These are phyloP conservation scores for Porphyridium purpureum DNA, from an alignment of 23 red algal species.

Conservation along the genomic window DNA sequence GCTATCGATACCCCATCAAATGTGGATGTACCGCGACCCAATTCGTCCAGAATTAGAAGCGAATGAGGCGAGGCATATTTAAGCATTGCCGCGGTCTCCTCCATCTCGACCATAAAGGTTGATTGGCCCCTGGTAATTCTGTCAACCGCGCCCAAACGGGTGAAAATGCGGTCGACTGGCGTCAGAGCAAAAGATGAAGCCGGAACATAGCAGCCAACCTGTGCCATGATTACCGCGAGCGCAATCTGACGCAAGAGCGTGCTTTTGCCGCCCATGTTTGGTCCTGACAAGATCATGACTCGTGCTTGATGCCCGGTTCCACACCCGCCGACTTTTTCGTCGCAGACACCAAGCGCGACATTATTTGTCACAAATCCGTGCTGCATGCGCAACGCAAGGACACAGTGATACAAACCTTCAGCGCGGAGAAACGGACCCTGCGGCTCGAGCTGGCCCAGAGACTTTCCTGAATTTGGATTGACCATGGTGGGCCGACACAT, in stretches of 20 bases:
- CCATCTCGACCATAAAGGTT: slow-evolving; percentile 98
- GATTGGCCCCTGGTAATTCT: slow-evolving; percentile 69
- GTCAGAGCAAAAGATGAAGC: slow-evolving; percentile 31
- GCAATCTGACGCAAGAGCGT: slow-evolving; percentile 70
- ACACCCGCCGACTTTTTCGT: too few relatives aligned
- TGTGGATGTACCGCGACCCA: slow-evolving; percentile 88
- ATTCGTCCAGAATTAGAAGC: slow-evolving; percentile 86
- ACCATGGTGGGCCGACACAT: slow-evolving; percentile 41
- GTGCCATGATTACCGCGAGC: slow-evolving; percentile 77
- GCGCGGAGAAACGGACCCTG: too few relatives aligned
- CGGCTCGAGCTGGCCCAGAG: too few relatives aligned
- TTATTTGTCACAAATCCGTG: slow-evolving; percentile 60
- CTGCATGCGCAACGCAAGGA: slow-evolving; percentile 16
- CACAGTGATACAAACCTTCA: slow-evolving; percentile 38
- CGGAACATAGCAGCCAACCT: slow-evolving; percentile 89
- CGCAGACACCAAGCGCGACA: slow-evolving; percentile 19
- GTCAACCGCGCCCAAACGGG: slow-evolving; percentile 73
- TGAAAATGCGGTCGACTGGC: slow-evolving; percentile 69
- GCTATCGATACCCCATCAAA: slow-evolving; percentile 90
- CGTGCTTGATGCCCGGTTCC: too few relatives aligned
- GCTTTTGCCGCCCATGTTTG: slow-evolving; percentile 79
- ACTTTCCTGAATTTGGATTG: too few relatives aligned
- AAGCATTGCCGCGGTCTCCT: slow-evolving; percentile 69
- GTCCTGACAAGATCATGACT: neutral
- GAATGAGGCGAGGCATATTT: slow-evolving; percentile 55